Evolutionary conservation across 2,329 filamentous ascomycete species (phyloP).

Genomic region (Lachnum nothofagi): DNA sequence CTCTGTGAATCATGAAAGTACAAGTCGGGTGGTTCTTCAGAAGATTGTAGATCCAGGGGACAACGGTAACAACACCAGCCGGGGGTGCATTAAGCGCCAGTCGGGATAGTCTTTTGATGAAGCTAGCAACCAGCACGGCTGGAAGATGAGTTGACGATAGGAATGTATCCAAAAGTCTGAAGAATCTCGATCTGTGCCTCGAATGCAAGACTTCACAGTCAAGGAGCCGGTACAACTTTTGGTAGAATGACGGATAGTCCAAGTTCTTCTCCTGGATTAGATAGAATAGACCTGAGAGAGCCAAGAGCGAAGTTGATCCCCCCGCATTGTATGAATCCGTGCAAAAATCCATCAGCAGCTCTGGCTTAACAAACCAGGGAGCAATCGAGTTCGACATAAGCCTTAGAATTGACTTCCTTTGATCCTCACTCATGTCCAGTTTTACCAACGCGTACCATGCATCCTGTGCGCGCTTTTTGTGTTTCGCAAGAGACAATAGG

Average conservation of each 20-base stretch:
- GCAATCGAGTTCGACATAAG: constrained; percentile 73
- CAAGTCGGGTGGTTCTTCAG: constrained; percentile 84
- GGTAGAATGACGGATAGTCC: constrained; percentile 91
- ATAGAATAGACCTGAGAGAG: constrained; percentile 89
- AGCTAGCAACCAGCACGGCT: constrained; percentile 83
- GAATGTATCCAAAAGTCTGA: constrained; percentile 87
- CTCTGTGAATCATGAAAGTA: constrained; percentile 93
- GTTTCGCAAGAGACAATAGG: constrained; percentile 60
- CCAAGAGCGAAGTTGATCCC: constrained; percentile 79
- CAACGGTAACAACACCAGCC: constrained; percentile 77
- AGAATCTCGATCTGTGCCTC: constrained; percentile 88
- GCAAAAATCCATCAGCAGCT: constrained; percentile 90
- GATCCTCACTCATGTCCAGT: constrained; percentile 60
- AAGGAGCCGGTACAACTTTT: constrained; percentile 87
- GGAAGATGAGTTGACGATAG: constrained; percentile 88
- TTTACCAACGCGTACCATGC: constrained; percentile 79
- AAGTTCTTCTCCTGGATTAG: constrained; percentile 90
- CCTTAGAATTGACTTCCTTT: constrained; percentile 73
- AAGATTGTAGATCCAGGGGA: constrained; percentile 94
- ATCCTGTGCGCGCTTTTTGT: constrained; percentile 76
- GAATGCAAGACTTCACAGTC: constrained; percentile 84
- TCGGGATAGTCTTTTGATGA: constrained; percentile 86
- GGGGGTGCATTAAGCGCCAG: constrained; percentile 85
- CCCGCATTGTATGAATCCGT: constrained; percentile 89
- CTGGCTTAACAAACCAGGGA: constrained; percentile 83